phyloP scores from a whole-genome alignment of 352 stramenopile genomes.

The Phytophthora pluvialis region DNA sequence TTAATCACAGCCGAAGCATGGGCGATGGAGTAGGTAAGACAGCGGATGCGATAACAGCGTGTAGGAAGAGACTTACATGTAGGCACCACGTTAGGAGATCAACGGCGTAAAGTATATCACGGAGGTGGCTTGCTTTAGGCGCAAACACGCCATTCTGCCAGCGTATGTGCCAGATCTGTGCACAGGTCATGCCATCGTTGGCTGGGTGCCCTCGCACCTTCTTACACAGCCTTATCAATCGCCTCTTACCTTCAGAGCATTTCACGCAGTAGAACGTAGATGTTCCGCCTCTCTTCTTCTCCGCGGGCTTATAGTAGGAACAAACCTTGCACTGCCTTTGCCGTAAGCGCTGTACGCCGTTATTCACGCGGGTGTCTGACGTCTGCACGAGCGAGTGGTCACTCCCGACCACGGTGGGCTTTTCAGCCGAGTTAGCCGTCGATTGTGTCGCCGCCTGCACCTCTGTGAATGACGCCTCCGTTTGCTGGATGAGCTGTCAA shows the following conservation, averaged over 20 bases:
- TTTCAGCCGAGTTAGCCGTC: background rate
- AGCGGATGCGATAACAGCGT: background rate
- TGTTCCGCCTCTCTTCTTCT: constrained; percentile 6
- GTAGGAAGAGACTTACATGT: background rate
- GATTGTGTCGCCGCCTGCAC: background rate
- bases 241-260: constrained; percentile 9
- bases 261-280: constrained; percentile 17
- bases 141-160: constrained; percentile 28
- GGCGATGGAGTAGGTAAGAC: too few species aligned
- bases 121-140: background rate
- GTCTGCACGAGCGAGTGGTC: constrained; percentile 3
- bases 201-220: constrained; percentile 11
- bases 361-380: background rate
- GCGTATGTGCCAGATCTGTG: constrained; percentile 27
- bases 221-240: constrained; percentile 11
- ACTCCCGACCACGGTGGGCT: background rate
- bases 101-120: background rate
- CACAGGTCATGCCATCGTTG: constrained; percentile 20
- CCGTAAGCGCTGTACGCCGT: background rate
- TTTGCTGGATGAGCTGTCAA: background rate
- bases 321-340: constrained; percentile 19
- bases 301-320: constrained; percentile 14
- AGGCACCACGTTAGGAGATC: background rate
- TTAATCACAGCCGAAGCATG: background rate
- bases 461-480: background rate